Base-by-base conservation (phyloP, 768 basidiomycete species). In the Suillus ampliporus region DNA sequence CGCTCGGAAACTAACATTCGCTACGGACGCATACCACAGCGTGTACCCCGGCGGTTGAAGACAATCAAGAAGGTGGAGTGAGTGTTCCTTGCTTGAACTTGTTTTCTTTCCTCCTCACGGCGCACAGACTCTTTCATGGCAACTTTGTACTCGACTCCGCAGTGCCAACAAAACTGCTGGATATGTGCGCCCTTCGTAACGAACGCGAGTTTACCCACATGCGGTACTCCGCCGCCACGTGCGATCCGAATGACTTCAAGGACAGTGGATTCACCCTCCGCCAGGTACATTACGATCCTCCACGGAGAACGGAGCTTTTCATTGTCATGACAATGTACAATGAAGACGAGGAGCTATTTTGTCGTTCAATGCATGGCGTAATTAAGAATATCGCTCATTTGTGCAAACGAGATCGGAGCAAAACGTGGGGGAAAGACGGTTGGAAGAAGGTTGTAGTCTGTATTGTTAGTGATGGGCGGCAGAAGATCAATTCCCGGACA, bases 291-390 rank as follows among this genome's bases (percentile, higher is more conserved):
- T 96, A 97, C 74, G 92, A 96, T 69, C 95, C 95, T 0, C 91
- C 93, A 0, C 82, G 96, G 21, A 83, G 91, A 38, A 97, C 96
- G 38, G 97, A 99, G 76, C 80, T 98, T 17, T 97, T 97, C 78
- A 96, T 98, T 68, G 96, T 97, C 47, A 91, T 98, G 86, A 98
- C 96, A 15, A 97, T 98, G 95, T 97, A 97, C 75, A 97, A 97
- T 70, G 95, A 95, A 70, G 88, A 93, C 68, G 95, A 97, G 73
- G 86, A 89, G 69, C 82, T 99, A 7, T 98, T 98, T 77, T 89
- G 89, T 69, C 78, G 95, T 46, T 94, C 96, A 0, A 95, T 98
- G 92, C 92, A 97, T 70, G 96, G 96, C 57, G 92, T 98, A 7
- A 94, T 97, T 76, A 94, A 92, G 83, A 98, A 98, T 68, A 83